A percentile compares a stretch with the other conserved stretches of the same genome.
phyloP scores from a whole-genome alignment of 352 stramenopile genomes.

The Pythium scleroteichum region DNA sequence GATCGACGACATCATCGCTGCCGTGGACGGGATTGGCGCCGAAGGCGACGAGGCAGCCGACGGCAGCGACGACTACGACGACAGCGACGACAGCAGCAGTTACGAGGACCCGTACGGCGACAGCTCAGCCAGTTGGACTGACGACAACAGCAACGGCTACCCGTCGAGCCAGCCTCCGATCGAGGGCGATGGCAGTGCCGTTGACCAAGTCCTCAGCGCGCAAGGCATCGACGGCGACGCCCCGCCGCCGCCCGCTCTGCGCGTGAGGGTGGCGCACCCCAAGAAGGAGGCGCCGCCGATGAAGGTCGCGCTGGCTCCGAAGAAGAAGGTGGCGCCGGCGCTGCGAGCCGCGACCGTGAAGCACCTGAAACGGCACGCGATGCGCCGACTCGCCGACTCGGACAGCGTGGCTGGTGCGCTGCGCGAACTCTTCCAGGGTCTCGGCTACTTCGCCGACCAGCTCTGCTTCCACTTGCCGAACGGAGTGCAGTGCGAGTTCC shows the following conservation, averaged over 20 bases:
- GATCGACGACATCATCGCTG: constrained; percentile 1
- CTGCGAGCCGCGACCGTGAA: not conserved
- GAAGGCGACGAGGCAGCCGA: not conserved
- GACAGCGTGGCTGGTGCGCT: not conserved
- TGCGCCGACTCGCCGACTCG: not conserved
- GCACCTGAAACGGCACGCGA: not conserved
- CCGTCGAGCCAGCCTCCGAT: not conserved
- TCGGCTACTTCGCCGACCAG: not conserved
- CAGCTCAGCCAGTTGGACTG: not conserved
- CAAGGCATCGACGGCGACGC: not conserved
- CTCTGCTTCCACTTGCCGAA: constrained; percentile 11
- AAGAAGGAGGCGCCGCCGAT: not conserved
- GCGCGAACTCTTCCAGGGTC: not conserved
- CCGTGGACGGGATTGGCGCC: constrained; percentile 2
- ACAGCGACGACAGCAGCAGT: not conserved
- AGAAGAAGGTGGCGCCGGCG: not conserved
- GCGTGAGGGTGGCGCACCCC: not conserved
- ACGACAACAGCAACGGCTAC: not conserved
- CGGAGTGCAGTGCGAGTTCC: constrained; percentile 10
- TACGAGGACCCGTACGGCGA: constrained; percentile 6
- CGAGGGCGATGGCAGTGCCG: not conserved
- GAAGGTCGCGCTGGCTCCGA: not conserved
- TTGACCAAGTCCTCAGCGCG: not conserved
- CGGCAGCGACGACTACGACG: not conserved
- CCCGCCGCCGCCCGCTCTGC: not conserved